Evolutionary conservation across 352 stramenopile species (phyloP), one percentile per base, ranked within the genome.

Genomic region (Pythium rishiriense): DNA sequence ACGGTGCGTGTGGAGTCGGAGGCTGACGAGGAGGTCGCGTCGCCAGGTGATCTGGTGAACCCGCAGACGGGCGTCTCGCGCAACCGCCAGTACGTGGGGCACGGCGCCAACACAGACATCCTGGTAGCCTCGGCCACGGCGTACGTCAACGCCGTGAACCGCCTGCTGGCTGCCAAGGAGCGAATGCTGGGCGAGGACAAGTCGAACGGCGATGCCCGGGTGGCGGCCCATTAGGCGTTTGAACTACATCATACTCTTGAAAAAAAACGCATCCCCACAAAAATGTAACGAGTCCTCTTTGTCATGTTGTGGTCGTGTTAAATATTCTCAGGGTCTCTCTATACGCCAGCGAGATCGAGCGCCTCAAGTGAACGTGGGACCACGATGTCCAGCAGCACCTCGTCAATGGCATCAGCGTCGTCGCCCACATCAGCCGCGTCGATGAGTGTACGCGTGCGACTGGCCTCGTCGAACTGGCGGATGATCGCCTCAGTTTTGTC

Each of bases 81-180:
- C 64, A 82, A 85, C 69, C 85, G 87, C 56, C 89, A 94, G 69
- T 97, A 94, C 70, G 89, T 95, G 19, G 88, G 88, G 57, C 86
- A 96, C 70, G 88, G 88, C 45, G 88, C 88, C 33, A 94, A 97
- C 79, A 94, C 83, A 33, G 88, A 97, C 69, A 97, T 97, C 56
- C 71, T 97, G 29, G 88, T 97, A 19, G 86, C 88, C 3, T 94
- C 85, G 1, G 89, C 89, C 39, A 96, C 87, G 22, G 88, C 88
- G 3, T 96, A 96, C 66, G 78, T 97, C 43, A 94, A 93, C 67
- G 88, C 88, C 15, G 78, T 96, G 24, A 96, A 96, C 75, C 86
- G 88, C 58, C 72, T 94, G 63, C 72, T 96, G 59, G 88, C 81
- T 1, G 81, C 84, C 10, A 87, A 93, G 61, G 68, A 77, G 57